These are phyloP conservation scores for Talaromyces wortmannii DNA, from an alignment of 495 filamentous ascomycete genomes.

Conservation along the genomic window DNA sequence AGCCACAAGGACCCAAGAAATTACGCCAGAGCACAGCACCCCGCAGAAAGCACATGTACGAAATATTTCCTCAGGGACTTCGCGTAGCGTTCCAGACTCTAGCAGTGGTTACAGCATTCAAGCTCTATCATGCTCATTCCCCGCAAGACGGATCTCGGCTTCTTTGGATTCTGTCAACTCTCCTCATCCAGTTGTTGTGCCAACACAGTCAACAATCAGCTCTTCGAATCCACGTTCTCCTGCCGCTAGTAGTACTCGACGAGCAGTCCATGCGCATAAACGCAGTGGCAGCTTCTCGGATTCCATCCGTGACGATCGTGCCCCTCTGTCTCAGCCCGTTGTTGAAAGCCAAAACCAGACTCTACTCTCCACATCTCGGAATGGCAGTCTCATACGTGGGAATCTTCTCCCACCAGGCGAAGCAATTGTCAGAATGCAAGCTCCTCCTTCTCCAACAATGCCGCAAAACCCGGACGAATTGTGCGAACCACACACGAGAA, in stretches of 20 bases:
- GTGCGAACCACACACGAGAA: constrained; percentile 18
- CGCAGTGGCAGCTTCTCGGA: constrained; percentile 78
- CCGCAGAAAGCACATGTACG: constrained; percentile 23
- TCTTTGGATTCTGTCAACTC: constrained; percentile 36
- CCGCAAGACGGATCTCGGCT: constrained; percentile 47
- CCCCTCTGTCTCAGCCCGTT: constrained; percentile 47
- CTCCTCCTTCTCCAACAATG: constrained; percentile 52
- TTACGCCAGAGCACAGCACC: neutral
- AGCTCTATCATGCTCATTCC: constrained; percentile 79
- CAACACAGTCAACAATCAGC: constrained; percentile 16
- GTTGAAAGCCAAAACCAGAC: constrained; percentile 28
- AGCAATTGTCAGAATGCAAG: constrained; percentile 66
- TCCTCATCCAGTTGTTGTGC: constrained; percentile 51
- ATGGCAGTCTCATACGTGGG: constrained; percentile 77
- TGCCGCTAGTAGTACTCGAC: constrained; percentile 20
- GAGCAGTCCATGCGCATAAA: constrained; percentile 51
- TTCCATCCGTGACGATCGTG: constrained; percentile 69
- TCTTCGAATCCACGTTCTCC: constrained; percentile 16
- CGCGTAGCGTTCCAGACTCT: constrained; percentile 36
- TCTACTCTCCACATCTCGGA: constrained; percentile 1
- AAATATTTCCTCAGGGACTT: constrained; percentile 36
- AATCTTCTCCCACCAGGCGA: constrained; percentile 69
- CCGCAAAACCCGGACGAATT: constrained; percentile 7
- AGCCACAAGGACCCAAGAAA: neutral
- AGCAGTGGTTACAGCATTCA: constrained; percentile 54